A percentile compares a stretch with the other conserved stretches of the same genome.
phyloP scores from a whole-genome alignment of 2,329 filamentous ascomycete species.

The Didymella lethalis region DNA sequence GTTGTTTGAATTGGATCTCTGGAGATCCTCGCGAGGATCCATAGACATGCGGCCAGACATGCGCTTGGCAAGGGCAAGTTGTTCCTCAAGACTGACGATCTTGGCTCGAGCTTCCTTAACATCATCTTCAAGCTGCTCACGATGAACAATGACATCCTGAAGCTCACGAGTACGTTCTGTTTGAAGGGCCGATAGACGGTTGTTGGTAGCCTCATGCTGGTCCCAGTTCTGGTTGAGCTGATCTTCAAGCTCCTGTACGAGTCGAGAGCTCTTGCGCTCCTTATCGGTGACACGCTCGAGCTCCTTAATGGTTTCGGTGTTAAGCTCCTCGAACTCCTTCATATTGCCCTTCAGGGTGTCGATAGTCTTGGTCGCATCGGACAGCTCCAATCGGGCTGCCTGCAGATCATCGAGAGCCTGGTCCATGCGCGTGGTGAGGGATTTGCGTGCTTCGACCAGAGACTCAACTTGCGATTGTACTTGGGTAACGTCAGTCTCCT shows the following conservation, averaged over 20 bases:
- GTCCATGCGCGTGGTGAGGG: slow-evolving; percentile 53
- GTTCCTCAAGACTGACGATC: slow-evolving; percentile 77
- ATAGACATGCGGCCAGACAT: slow-evolving; percentile 56
- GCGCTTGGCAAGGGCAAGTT: slow-evolving; percentile 66
- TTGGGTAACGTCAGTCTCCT: slow-evolving; percentile 60
- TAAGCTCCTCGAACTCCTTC: slow-evolving; percentile 56
- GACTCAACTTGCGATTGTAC: slow-evolving; percentile 55
- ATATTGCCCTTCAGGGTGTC: slow-evolving; percentile 54
- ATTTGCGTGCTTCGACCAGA: slow-evolving; percentile 56
- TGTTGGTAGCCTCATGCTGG: slow-evolving; percentile 83
- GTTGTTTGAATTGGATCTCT: slow-evolving; percentile 65
- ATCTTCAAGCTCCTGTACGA: slow-evolving; percentile 96
- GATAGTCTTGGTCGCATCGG: slow-evolving; percentile 50
- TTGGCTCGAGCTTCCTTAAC: slow-evolving; percentile 81
- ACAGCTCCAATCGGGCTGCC: slow-evolving; percentile 53
- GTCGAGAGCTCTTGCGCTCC: slow-evolving; percentile 89
- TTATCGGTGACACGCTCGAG: slow-evolving; percentile 65
- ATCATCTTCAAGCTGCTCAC: slow-evolving; percentile 62
- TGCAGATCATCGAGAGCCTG: slow-evolving; percentile 55
- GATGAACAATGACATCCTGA: slow-evolving; percentile 51
- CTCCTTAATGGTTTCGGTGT: slow-evolving; percentile 65
- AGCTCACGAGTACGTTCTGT: slow-evolving; percentile 55
- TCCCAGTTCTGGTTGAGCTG: slow-evolving; percentile 96
- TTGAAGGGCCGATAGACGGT: slow-evolving; percentile 77
- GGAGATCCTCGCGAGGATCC: slow-evolving; percentile 58